These are phyloP conservation scores for Puccinia novopanici DNA, from an alignment of 1,284 basidiomycete species.

Conservation along the genomic window DNA sequence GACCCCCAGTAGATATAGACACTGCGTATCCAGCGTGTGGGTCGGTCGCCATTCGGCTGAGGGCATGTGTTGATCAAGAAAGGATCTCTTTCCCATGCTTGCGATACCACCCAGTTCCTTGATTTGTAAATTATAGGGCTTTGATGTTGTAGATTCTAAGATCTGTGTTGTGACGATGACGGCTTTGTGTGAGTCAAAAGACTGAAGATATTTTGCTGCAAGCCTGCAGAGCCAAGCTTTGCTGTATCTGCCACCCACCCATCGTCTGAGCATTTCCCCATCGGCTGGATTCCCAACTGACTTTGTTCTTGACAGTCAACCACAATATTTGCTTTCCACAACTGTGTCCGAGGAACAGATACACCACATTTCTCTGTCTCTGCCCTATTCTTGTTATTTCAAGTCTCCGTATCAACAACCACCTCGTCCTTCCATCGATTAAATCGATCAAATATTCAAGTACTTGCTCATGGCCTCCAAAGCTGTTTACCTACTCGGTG, in stretches of 20 bases:
- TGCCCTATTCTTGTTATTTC: background rate
- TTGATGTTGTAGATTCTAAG: too few species aligned
- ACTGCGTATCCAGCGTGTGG: too few species aligned
- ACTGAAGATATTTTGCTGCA: background rate
- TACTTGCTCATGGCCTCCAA: constrained; percentile 39
- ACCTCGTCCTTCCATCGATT: background rate
- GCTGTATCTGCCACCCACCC: background rate
- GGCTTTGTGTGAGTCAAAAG: background rate
- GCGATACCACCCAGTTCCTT: too few species aligned
- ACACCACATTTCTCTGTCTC: background rate
- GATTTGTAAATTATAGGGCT: too few species aligned
- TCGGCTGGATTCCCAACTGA: background rate
- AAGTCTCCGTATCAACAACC: background rate
- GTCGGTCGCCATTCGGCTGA: too few species aligned
- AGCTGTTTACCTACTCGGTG: constrained; percentile 50
- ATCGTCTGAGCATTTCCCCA: background rate
- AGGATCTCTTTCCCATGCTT: too few species aligned
- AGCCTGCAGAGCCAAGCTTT: background rate
- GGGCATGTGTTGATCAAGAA: too few species aligned
- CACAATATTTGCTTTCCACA: too few species aligned
- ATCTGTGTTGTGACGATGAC: too few species aligned
- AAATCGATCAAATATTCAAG: background rate
- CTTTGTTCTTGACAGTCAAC: background rate
- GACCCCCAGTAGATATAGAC: too few species aligned
- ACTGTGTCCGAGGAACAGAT: background rate